Evolutionary conservation across 805 yeast genomes (phyloP), one percentile per base, ranked within the genome.

Genomic region (Ogataea chonburiensis): DNA sequence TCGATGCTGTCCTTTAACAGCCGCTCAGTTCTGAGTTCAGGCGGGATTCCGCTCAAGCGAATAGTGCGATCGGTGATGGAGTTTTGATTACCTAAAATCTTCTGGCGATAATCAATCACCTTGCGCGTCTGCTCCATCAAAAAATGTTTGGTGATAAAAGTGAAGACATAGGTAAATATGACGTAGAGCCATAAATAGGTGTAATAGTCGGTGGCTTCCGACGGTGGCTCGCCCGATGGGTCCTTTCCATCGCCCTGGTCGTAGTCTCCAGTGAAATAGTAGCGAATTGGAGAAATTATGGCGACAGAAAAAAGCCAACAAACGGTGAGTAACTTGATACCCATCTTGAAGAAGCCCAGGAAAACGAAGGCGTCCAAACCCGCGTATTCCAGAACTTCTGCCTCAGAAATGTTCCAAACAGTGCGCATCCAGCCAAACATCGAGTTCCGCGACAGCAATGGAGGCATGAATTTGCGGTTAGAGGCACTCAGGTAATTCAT

Each of bases 321-420:
- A 1, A 75, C 62, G 3, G 75, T 61, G 16, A 91, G 60, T 7
- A 86, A 65, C 55, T 77, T 77, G 31, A 89, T 85, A 43, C 93
- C 75, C 85, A 88, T 86, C 43, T 85, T 81, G 72, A 93, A 93
- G 57, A 91, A 89, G 3, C 88, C 88, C 20, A 91, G 63, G 53
- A 86, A 91, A 31, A 93, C 98, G 62, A 75, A 88, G 0, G 97
- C 97, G 63, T 91, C 98, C 28, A 91, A 63, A 0, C 98, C 98
- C 3, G 97, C 96, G 52, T 81, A 82, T 43, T 87, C 91, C 33
- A 91, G 68, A 2, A 93, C 74, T 40, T 87, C 88, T 11, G 74
- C 69, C 49, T 91, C 98, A 17, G 71, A 67, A 13, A 89, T 78
- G 9, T 60, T 60, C 54, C 74, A 75, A 10, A 91, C 63, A 0